Conservation (phyloP, 108 stramenopile species). For the Nannochloropsis salina region DNA sequence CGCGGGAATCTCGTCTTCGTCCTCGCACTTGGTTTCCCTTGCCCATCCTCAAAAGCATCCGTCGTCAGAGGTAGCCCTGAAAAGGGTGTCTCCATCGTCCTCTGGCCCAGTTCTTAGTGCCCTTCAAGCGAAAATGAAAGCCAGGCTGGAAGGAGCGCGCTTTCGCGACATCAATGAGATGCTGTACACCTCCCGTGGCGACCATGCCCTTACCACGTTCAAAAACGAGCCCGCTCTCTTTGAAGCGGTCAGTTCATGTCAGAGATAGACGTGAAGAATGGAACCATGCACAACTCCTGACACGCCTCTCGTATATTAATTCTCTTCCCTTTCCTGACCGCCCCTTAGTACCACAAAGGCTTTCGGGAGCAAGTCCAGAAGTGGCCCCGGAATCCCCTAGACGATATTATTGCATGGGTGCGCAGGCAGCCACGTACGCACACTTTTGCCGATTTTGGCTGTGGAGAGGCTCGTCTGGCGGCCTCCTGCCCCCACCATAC, state of each 20-base stretch:
- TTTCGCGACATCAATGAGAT: constrained; percentile 96
- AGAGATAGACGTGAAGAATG: neutral
- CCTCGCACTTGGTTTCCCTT: constrained; percentile 4
- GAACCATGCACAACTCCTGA: neutral
- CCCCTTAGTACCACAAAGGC: constrained; percentile 77
- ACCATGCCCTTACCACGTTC: constrained; percentile 66
- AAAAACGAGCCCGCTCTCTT: constrained; percentile 77
- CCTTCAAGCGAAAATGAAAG: constrained; percentile 48
- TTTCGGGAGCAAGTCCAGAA: constrained; percentile 84
- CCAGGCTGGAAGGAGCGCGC: constrained; percentile 72
- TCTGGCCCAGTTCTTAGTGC: neutral
- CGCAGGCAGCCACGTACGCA: constrained; percentile 23
- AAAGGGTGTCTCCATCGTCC: neutral
- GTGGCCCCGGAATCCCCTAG: constrained; percentile 97
- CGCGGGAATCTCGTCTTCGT: neutral
- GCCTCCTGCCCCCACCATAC: constrained; percentile 23
- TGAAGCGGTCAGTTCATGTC: constrained; percentile 58
- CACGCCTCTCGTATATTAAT: neutral
- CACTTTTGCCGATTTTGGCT: constrained; percentile 96
- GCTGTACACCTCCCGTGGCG: constrained; percentile 80
- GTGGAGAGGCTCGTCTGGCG: constrained; percentile 93
- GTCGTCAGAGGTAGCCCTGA: neutral
- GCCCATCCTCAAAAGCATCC: neutral
- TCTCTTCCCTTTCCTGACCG: neutral
- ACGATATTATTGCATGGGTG: constrained; percentile 75